phyloP scores from a whole-genome alignment of 108 stramenopile species.

The Skeletonema tropicum region DNA sequence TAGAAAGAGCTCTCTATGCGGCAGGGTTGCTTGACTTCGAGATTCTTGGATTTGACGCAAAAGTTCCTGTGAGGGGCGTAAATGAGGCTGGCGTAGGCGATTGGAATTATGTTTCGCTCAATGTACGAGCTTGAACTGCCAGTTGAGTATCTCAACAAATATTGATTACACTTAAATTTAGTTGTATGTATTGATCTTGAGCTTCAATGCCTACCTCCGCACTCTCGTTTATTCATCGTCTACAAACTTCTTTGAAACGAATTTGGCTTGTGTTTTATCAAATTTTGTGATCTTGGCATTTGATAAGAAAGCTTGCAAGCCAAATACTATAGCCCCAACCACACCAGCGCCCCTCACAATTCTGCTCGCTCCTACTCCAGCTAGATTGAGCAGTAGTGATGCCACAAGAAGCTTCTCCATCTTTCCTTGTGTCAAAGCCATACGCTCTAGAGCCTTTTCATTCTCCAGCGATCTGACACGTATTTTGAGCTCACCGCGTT shows the following conservation, averaged over 20 bases:
- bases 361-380: slow-evolving; percentile 57
- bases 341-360: slow-evolving; percentile 55
- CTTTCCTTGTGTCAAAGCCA: slow-evolving; percentile 77
- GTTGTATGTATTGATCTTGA: neutral
- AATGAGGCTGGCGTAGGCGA: neutral
- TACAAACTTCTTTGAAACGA: slow-evolving; percentile 66
- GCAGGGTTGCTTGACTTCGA: slow-evolving; percentile 46
- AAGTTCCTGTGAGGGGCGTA: neutral
- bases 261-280: slow-evolving; percentile 89
- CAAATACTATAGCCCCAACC: slow-evolving; percentile 70
- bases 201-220: neutral
- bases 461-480: slow-evolving; percentile 93
- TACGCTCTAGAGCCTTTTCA: slow-evolving; percentile 89
- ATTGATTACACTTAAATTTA: neutral
- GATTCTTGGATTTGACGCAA: neutral
- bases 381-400: slow-evolving; percentile 75
- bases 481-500: slow-evolving; percentile 90
- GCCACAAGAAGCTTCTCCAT: slow-evolving; percentile 81
- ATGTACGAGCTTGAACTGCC: neutral
- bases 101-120: neutral
- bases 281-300: slow-evolving; percentile 84
- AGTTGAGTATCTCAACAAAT: neutral
- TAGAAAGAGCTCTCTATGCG: slow-evolving; percentile 57
- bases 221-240: slow-evolving; percentile 53
- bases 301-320: slow-evolving; percentile 70